Evolutionary conservation across 257 asterid genomes (phyloP), one percentile per base, ranked within the genome.

Genomic region (Lycium barbarum): DNA sequence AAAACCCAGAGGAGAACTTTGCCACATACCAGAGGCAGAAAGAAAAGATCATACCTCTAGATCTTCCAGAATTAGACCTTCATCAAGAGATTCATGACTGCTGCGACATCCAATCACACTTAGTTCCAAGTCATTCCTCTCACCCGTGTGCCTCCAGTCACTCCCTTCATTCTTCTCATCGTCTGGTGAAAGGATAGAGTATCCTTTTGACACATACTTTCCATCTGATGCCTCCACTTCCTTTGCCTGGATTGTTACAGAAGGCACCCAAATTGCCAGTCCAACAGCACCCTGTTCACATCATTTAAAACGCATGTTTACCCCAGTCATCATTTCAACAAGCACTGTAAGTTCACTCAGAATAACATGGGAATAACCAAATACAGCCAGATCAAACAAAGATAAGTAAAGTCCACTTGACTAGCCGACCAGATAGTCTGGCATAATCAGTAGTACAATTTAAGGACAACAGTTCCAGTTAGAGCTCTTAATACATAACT

Each of bases 181-280:
- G 78, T 81, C 49, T 9, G 98, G 96, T 83, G 97, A 91, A 84
- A 94, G 86, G 86, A 84, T 72, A 61, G 91, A 84, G 88, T 97
- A 97, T 59, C 94, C 97, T 81, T 89, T 90, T 35, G 92, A 84
- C 62, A 84, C 71, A 81, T 71, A 88, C 91, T 91, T 93, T 54
- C 91, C 7, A 81, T 88, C 94, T 9, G 91, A 86, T 79, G 59
- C 89, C 68, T 89, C 97, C 5, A 80, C 62, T 90, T 93, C 99
- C 87, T 94, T 94, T 38, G 97, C 85, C 84, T 91, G 96, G 88
- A 89, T 85, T 85, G 98, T 90, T 86, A 97, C 97, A 80, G 99
- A 97, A 26, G 98, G 99, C 87, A 95, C 99, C 98, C 99, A 97
- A 86, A 97, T 95, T 55, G 99, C 98, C 87, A 97, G 89, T 87